A percentile compares a stretch with the other conserved stretches of the same genome.
phyloP scores from a whole-genome alignment of 2,329 filamentous ascomycete genomes.

The Sporothrix humicola region DNA sequence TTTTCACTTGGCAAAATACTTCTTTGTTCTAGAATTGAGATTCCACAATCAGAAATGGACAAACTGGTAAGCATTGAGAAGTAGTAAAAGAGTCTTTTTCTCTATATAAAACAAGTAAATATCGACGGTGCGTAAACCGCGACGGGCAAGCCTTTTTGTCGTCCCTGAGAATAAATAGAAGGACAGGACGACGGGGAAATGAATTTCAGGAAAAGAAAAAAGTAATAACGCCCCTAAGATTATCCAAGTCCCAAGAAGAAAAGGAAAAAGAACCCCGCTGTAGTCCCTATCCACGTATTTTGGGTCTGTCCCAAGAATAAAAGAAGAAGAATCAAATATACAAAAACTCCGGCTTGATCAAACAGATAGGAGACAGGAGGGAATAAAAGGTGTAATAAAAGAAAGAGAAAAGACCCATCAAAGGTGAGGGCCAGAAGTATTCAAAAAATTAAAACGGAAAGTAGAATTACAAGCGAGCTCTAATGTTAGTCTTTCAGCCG shows the following conservation, averaged over 20 bases:
- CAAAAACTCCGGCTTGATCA: conserved; percentile 21
- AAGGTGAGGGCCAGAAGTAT: background rate
- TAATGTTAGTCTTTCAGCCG: conserved; percentile 61
- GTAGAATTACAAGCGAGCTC: background rate
- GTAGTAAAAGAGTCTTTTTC: background rate
- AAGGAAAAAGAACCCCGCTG: background rate
- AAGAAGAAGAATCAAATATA: background rate
- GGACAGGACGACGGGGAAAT: background rate
- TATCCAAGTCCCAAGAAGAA: conserved; percentile 5
- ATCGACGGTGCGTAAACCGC: background rate
- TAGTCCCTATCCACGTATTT: conserved; percentile 12
- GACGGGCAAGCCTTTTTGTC: background rate
- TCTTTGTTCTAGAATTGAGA: too few relatives aligned
- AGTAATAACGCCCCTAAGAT: background rate
- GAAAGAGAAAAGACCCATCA: background rate
- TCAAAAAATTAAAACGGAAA: background rate
- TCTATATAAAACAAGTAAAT: conserved; percentile 6
- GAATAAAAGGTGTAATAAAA: background rate
- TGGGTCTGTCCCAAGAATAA: conserved; percentile 11
- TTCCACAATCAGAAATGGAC: background rate
- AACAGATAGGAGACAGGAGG: background rate
- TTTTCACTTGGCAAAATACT: background rate
- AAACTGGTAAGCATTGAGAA: background rate
- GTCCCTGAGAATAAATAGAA: background rate
- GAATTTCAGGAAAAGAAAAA: background rate